phyloP scores from a whole-genome alignment of 2,329 filamentous ascomycete genomes.

The Aspergillus pseudoviridinutans region DNA sequence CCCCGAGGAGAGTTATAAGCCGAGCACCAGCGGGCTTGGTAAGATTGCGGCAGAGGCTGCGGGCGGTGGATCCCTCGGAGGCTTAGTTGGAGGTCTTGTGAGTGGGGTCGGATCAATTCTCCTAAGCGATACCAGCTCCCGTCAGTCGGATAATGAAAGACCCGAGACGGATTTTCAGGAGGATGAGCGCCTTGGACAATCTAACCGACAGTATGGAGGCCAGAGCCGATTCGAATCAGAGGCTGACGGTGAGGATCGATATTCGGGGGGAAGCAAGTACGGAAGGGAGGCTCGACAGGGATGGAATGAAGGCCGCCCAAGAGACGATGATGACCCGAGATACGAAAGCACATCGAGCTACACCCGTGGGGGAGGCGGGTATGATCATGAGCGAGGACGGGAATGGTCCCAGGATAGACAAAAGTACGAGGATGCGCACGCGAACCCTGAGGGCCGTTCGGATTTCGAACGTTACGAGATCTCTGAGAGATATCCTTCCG shows the following conservation, averaged over 20 bases:
- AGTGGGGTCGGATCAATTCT: constrained; percentile 56
- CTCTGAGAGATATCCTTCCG: background rate
- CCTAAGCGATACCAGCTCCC: constrained; percentile 49
- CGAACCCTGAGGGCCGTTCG: background rate
- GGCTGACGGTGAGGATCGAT: background rate
- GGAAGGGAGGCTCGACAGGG: background rate
- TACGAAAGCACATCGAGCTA: background rate
- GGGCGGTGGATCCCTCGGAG: constrained; percentile 63
- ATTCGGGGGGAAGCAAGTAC: background rate
- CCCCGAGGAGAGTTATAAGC: constrained; percentile 16
- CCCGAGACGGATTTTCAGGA: constrained; percentile 8
- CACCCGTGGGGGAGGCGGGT: background rate
- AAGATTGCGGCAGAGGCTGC: constrained; percentile 57
- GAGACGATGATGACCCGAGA: background rate
- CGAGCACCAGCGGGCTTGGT: constrained; percentile 36
- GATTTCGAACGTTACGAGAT: background rate
- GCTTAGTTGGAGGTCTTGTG: constrained; percentile 66
- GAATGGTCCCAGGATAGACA: background rate
- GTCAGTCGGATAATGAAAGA: background rate
- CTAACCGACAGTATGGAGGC: background rate
- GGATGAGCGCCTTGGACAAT: background rate
- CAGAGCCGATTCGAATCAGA: background rate
- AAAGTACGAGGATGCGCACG: background rate
- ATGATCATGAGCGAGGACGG: background rate
- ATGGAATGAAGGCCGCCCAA: background rate